Evolutionary conservation across 768 basidiomycete genomes (phyloP).

Genomic region (Mycena amicta): DNA sequence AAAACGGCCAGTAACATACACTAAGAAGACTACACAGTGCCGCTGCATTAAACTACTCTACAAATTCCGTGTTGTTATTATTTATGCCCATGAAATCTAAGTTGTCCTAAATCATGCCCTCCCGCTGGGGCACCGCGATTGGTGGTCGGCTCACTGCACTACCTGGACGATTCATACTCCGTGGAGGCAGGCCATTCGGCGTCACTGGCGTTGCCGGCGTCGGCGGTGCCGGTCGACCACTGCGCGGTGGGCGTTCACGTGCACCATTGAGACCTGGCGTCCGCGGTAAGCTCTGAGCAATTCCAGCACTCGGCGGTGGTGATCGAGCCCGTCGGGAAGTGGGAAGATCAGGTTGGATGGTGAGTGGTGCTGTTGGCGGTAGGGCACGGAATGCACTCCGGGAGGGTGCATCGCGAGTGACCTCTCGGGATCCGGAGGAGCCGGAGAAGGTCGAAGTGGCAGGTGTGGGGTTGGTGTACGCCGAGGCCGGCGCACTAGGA

Average conservation of each 20-base stretch:
- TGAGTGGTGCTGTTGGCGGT: slow-evolving; percentile 8
- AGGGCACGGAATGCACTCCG: not conserved
- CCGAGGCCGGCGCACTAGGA: not conserved
- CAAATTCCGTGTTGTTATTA: slow-evolving; percentile 5
- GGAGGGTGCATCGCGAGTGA: not conserved
- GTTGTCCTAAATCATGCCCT: slow-evolving; percentile 67
- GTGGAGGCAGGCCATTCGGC: slow-evolving; percentile 60
- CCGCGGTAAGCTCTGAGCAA: slow-evolving; percentile 1
- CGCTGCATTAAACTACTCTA: slow-evolving; percentile 6
- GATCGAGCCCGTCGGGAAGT: slow-evolving; percentile 34
- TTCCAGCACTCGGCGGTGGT: slow-evolving; percentile 32
- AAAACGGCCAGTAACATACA: too few relatives aligned
- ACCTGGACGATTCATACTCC: slow-evolving; percentile 68
- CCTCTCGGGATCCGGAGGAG: not conserved
- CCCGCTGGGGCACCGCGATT: slow-evolving; percentile 49
- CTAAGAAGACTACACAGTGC: too few relatives aligned
- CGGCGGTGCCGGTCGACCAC: not conserved
- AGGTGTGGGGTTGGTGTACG: not conserved
- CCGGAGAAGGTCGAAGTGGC: not conserved
- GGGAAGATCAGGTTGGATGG: slow-evolving; percentile 28
- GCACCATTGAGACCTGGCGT: slow-evolving; percentile 11
- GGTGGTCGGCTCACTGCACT: slow-evolving; percentile 53
- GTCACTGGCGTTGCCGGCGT: not conserved
- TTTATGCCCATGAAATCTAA: not conserved
- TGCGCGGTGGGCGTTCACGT: slow-evolving; percentile 27